Conservation (phyloP, 441 rosid species). For the Raphanus hybrid region DNA sequence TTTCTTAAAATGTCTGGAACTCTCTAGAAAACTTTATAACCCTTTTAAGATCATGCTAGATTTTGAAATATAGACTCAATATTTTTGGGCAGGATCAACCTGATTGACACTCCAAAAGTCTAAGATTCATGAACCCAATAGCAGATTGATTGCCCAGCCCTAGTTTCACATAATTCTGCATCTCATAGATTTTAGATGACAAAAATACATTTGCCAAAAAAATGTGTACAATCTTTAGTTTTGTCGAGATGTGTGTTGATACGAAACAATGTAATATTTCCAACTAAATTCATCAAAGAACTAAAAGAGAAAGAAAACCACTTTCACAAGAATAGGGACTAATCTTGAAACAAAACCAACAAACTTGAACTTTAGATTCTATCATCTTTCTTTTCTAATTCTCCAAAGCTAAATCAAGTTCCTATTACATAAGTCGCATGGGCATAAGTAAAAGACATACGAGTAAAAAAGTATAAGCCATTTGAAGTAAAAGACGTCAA, state of each 20-base stretch:
- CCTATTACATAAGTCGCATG: conserved; percentile 22
- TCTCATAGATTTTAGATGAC: no score
- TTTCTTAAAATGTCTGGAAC: no score
- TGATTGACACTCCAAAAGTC: no score
- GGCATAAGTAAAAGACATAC: conserved; percentile 12
- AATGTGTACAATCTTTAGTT: background rate
- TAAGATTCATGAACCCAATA: no score
- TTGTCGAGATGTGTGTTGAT: background rate
- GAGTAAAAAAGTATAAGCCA: background rate
- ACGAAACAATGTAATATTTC: background rate
- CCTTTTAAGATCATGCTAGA: no score
- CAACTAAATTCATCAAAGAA: background rate
- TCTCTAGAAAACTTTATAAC: no score
- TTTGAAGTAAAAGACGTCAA: background rate
- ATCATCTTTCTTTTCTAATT: background rate
- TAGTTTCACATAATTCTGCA: no score
- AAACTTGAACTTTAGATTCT: background rate
- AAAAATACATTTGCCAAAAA: no score
- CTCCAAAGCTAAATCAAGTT: conserved; percentile 16
- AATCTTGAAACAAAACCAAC: background rate
- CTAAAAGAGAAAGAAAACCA: background rate
- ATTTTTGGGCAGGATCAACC: no score
- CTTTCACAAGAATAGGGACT: background rate
- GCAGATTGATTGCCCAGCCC: no score
- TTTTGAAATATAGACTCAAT: no score